These are phyloP conservation scores for Musa balbisiana DNA, from an alignment of 202 grass and related monocot genomes.

Conservation along the genomic window DNA sequence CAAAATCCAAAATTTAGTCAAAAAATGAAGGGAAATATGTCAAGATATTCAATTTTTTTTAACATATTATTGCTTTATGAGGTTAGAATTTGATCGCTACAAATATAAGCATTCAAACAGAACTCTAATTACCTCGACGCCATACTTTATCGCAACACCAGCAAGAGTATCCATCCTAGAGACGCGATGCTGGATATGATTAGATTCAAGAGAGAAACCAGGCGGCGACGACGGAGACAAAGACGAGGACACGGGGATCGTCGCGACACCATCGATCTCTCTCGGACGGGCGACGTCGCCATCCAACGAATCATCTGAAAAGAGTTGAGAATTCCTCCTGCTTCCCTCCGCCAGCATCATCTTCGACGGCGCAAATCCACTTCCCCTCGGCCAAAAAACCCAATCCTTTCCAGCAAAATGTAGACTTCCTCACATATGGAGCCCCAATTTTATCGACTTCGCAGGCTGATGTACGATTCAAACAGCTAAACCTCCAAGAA, in stretches of 20 bases:
- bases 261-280: slow-evolving; percentile 24
- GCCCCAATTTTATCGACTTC: background rate
- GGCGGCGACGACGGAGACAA: slow-evolving; percentile 23
- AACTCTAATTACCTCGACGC: slow-evolving; percentile 76
- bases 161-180: slow-evolving; percentile 92
- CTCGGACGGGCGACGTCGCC: background rate
- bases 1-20: no score
- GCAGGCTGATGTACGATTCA: background rate
- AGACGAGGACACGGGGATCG: slow-evolving; percentile 21
- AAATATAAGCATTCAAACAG: slow-evolving; percentile 1
- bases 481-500: background rate
- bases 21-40: no score
- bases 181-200: slow-evolving; percentile 73
- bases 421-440: background rate
- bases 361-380: background rate
- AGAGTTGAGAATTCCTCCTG: slow-evolving; percentile 23
- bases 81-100: no score
- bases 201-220: slow-evolving; percentile 5
- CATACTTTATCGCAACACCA: slow-evolving; percentile 93
- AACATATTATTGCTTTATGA: no score
- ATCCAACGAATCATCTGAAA: slow-evolving; percentile 24
- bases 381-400: background rate
- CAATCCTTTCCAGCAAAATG: background rate
- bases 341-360: slow-evolving; percentile 15
- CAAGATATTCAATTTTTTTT: no score